These are phyloP conservation scores for Leccinum broughii DNA, from an alignment of 768 basidiomycete genomes.

Conservation along the genomic window DNA sequence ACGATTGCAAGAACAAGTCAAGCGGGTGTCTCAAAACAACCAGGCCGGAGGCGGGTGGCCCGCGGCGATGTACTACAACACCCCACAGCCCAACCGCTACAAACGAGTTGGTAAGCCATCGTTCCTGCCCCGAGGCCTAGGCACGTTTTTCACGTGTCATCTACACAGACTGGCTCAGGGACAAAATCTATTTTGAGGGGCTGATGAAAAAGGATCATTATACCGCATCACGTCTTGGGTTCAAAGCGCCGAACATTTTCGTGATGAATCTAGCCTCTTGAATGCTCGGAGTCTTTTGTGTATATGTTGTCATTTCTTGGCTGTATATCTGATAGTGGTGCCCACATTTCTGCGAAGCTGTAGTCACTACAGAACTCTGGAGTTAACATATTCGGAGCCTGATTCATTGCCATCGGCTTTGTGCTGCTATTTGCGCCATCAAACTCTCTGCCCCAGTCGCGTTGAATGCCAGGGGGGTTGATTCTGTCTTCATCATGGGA, in stretches of 20 bases:
- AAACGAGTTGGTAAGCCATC: slow-evolving; percentile 61
- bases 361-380: neutral
- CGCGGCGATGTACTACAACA: slow-evolving; percentile 42
- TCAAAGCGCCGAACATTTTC: slow-evolving; percentile 76
- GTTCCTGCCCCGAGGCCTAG: neutral
- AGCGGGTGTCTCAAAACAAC: slow-evolving; percentile 51
- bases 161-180: slow-evolving; percentile 71
- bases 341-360: neutral
- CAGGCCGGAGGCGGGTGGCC: slow-evolving; percentile 39
- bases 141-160: slow-evolving; percentile 2
- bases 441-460: slow-evolving; percentile 42
- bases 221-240: slow-evolving; percentile 61
- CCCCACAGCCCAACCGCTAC: slow-evolving; percentile 48
- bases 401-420: neutral
- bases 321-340: slow-evolving; percentile 4
- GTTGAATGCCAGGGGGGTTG: slow-evolving; percentile 67
- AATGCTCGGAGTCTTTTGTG: slow-evolving; percentile 9
- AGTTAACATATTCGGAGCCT: neutral
- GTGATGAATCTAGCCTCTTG: slow-evolving; percentile 63
- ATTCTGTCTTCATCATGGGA: slow-evolving; percentile 55
- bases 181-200: slow-evolving; percentile 68
- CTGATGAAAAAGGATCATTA: slow-evolving; percentile 63
- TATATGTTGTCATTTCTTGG: slow-evolving; percentile 11
- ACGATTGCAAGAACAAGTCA: slow-evolving; percentile 71
- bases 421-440: slow-evolving; percentile 34